Evolutionary conservation across 2,329 filamentous ascomycete species (phyloP).

Genomic region (Triangularia setosa): DNA sequence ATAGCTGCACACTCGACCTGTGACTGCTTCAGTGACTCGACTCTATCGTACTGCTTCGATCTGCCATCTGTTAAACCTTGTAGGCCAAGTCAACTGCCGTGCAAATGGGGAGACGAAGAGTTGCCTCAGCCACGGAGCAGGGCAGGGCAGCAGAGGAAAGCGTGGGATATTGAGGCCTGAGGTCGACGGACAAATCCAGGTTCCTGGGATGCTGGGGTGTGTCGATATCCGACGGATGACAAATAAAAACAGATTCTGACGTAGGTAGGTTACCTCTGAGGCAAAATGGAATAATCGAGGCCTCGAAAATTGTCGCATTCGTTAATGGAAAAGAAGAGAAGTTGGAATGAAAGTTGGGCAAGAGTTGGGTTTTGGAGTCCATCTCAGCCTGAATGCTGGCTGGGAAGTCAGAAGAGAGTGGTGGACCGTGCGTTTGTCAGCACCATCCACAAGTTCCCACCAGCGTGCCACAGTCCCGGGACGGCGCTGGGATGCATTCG

Average conservation of each 20-base stretch:
- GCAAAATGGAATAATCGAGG: neutral
- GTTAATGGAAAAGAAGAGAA: neutral
- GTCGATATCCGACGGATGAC: neutral
- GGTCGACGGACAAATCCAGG: neutral
- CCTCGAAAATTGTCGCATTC: neutral
- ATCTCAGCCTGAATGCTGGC: slow-evolving; percentile 6
- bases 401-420: slow-evolving; percentile 7
- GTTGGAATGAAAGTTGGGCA: slow-evolving; percentile 7
- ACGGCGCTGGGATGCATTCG: neutral
- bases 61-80: neutral
- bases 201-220: neutral
- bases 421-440: slow-evolving; percentile 6
- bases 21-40: neutral
- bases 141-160: neutral
- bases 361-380: neutral
- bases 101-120: neutral
- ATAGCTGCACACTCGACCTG: neutral
- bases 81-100: neutral
- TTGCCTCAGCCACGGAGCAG: neutral
- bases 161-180: neutral
- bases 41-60: neutral
- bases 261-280: neutral
- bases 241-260: neutral
- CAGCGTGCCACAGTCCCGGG: neutral
- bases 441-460: neutral